These are phyloP conservation scores for Diacronema lutheri DNA, from an alignment of 78 protist species.

Conservation along the genomic window DNA sequence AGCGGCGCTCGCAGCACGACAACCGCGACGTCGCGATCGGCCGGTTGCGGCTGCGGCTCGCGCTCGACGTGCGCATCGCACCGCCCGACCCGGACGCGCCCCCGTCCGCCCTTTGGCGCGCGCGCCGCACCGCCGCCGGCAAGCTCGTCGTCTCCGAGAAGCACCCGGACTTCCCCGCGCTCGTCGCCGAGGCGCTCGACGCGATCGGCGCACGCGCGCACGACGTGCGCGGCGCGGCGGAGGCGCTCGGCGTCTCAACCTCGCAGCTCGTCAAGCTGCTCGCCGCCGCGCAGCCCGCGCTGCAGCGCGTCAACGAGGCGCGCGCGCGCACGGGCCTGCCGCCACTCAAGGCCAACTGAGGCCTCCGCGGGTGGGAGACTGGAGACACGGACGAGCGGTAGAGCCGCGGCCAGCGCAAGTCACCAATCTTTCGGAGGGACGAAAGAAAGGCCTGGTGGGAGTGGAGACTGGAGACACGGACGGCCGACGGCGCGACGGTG, in stretches of 20 bases:
- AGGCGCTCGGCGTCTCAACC: not conserved
- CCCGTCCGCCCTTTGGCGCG: not conserved
- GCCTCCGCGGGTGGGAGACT: too few species aligned
- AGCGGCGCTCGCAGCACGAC: not conserved
- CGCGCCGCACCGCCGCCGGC: not conserved
- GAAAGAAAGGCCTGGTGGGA: too few species aligned
- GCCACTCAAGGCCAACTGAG: too few species aligned
- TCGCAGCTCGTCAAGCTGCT: not conserved
- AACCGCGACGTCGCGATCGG: not conserved
- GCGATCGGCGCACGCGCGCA: not conserved
- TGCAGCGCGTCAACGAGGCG: not conserved
- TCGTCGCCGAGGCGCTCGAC: constrained; percentile 1
- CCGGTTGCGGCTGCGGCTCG: not conserved
- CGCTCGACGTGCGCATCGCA: not conserved
- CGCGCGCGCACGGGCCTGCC: too few species aligned
- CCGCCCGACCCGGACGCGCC: not conserved
- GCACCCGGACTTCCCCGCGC: not conserved
- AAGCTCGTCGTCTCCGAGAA: not conserved
- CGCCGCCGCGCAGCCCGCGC: not conserved
- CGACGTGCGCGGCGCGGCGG: not conserved
- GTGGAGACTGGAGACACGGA: too few species aligned
- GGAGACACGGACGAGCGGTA: too few species aligned
- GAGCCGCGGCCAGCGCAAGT: too few species aligned
- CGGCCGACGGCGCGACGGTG: too few species aligned
- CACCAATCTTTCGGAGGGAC: too few species aligned